phyloP scores from a whole-genome alignment of 371 early-diverging fungal genomes.

The Funneliformis caledonium region DNA sequence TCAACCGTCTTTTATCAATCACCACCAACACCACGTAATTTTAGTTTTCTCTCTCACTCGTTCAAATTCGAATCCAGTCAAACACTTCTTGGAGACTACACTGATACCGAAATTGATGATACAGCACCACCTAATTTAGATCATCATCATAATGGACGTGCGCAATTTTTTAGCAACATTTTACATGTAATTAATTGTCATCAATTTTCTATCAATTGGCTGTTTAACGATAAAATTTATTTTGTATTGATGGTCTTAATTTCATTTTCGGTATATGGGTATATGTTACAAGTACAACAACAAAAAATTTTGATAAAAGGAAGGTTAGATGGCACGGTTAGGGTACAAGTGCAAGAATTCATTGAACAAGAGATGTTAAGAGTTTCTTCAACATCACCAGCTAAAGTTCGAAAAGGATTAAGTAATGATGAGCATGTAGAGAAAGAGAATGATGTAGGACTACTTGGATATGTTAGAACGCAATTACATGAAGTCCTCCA shows the following conservation, averaged over 20 bases:
- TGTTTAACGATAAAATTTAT: neutral
- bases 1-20: neutral
- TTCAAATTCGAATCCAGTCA: neutral
- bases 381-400: neutral
- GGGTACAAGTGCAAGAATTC: constrained; percentile 16
- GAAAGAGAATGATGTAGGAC: neutral
- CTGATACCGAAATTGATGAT: neutral
- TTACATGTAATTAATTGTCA: neutral
- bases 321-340: neutral
- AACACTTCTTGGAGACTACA: neutral
- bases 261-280: neutral
- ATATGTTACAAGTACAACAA: neutral
- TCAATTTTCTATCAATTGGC: neutral
- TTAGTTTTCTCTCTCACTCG: neutral
- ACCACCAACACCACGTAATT: neutral
- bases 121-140: neutral
- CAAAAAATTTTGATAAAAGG: neutral
- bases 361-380: constrained; percentile 11
- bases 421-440: neutral
- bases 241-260: neutral
- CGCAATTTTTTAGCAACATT: neutral
- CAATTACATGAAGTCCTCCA: constrained; percentile 17
- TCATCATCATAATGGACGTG: neutral
- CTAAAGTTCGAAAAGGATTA: neutral
- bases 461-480: constrained; percentile 15